A percentile compares a stretch with the other conserved stretches of the same genome.
Evolutionary conservation across 768 basidiomycete species (phyloP).

Genomic region (Auricularia cornea): DNA sequence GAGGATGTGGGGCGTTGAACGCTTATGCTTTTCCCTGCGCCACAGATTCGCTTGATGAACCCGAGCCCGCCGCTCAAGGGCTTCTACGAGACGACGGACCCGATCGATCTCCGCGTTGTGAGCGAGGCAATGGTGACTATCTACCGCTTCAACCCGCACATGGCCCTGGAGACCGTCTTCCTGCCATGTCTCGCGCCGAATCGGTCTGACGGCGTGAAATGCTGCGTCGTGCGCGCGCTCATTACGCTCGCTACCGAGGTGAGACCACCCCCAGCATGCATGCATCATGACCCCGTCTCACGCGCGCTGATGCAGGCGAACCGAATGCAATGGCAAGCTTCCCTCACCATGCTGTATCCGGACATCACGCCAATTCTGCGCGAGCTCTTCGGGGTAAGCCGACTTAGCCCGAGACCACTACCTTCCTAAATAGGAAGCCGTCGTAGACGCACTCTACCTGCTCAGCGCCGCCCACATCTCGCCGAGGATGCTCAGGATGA

Average conservation of each 20-base stretch:
- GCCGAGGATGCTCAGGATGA: too few relatives aligned
- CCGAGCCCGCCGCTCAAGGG: slow-evolving; percentile 31
- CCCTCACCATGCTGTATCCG: neutral
- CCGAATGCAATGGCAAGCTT: neutral
- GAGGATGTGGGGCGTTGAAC: neutral
- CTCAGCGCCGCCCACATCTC: too few relatives aligned
- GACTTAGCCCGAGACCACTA: too few relatives aligned
- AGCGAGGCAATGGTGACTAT: slow-evolving; percentile 66
- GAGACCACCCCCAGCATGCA: slow-evolving; percentile 7
- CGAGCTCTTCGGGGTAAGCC: neutral
- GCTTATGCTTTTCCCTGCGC: neutral
- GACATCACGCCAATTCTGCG: neutral
- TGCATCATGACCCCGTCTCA: neutral
- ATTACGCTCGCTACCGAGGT: slow-evolving; percentile 64
- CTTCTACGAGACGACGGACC: slow-evolving; percentile 66
- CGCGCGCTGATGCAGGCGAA: neutral
- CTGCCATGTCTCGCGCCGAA: slow-evolving; percentile 62
- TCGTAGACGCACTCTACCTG: too few relatives aligned
- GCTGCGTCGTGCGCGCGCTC: slow-evolving; percentile 65
- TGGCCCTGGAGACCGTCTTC: slow-evolving; percentile 56
- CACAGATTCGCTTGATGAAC: slow-evolving; percentile 19
- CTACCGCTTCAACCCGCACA: slow-evolving; percentile 59
- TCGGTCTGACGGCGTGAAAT: slow-evolving; percentile 73
- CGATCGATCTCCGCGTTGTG: slow-evolving; percentile 67
- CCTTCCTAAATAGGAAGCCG: too few relatives aligned